phyloP scores from a whole-genome alignment of 371 early-diverging fungal genomes.

The Lichtheimia hyalospora region DNA sequence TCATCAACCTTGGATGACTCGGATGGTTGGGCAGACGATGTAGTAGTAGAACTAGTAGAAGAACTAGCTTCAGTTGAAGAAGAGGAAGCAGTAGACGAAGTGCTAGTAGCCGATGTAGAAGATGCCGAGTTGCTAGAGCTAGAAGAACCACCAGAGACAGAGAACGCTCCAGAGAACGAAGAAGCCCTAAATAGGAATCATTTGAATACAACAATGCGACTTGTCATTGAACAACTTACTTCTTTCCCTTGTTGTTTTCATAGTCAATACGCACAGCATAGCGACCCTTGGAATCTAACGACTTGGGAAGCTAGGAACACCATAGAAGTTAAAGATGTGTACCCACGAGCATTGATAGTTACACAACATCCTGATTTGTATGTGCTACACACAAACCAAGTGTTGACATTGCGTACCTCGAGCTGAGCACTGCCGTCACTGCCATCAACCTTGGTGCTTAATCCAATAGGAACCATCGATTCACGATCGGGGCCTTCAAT shows the following conservation, averaged over 20 bases:
- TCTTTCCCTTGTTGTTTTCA: slow-evolving; percentile 8
- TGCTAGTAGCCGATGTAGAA: neutral
- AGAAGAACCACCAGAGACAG: slow-evolving; percentile 12
- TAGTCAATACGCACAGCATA: slow-evolving; percentile 15
- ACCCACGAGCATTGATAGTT: slow-evolving; percentile 3
- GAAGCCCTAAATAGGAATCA: neutral
- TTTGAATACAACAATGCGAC: no score
- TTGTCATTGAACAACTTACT: slow-evolving; percentile 3
- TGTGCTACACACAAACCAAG: no score
- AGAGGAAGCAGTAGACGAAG: slow-evolving; percentile 4
- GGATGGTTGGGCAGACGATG: neutral
- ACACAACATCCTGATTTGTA: no score
- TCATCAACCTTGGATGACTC: neutral
- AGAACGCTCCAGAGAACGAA: slow-evolving; percentile 3
- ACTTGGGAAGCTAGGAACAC: slow-evolving; percentile 10
- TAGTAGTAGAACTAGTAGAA: slow-evolving; percentile 3
- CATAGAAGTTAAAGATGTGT: slow-evolving; percentile 5
- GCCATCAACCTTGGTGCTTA: slow-evolving; percentile 11
- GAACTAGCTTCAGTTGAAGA: neutral
- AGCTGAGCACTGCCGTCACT: slow-evolving; percentile 3
- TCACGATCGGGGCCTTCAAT: slow-evolving; percentile 10
- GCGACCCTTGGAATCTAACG: slow-evolving; percentile 3
- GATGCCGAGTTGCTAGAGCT: neutral
- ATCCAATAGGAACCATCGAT: slow-evolving; percentile 9
- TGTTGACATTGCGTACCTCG: slow-evolving; percentile 10